Evolutionary conservation across 306 rosid species (phyloP).

Genomic region (Trifolium repens): DNA sequence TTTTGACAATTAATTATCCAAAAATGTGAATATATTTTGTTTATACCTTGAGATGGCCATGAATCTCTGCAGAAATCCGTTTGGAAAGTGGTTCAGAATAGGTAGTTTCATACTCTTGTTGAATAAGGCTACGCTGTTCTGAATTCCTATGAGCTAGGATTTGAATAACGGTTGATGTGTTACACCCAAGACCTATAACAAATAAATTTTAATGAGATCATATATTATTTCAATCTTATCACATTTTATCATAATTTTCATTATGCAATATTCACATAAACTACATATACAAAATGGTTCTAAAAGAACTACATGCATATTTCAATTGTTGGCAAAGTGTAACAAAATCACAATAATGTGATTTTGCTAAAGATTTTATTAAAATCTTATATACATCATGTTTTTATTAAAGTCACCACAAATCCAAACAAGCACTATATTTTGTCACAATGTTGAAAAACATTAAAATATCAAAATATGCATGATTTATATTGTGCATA

Average conservation of each 20-base stretch:
- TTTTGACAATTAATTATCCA: background rate
- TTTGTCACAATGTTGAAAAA: background rate
- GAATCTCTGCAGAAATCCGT: constrained; percentile 65
- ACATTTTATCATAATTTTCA: no score
- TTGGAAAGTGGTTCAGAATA: constrained; percentile 59
- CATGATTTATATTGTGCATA: background rate
- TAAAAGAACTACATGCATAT: no score
- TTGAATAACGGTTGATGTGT: constrained; percentile 58
- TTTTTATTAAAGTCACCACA: background rate
- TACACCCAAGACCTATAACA: constrained; percentile 66
- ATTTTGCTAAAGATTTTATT: background rate
- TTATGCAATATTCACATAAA: no score
- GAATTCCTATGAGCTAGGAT: constrained; percentile 73
- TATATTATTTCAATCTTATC: no score
- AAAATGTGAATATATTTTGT: background rate
- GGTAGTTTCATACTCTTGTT: constrained; percentile 66
- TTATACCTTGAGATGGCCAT: constrained; percentile 62
- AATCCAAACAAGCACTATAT: background rate
- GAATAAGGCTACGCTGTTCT: constrained; percentile 65
- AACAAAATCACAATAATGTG: no score
- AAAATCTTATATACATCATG: background rate
- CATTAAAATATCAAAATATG: constrained; percentile 1
- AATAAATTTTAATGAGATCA: no score
- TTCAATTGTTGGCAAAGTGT: no score
- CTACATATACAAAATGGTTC: no score